Percentiles rank a stretch among this genome's conserved stretches.
These are phyloP conservation scores for Dissophora ornata DNA, from an alignment of 192 early-diverging fungal genomes.

Conservation along the genomic window DNA sequence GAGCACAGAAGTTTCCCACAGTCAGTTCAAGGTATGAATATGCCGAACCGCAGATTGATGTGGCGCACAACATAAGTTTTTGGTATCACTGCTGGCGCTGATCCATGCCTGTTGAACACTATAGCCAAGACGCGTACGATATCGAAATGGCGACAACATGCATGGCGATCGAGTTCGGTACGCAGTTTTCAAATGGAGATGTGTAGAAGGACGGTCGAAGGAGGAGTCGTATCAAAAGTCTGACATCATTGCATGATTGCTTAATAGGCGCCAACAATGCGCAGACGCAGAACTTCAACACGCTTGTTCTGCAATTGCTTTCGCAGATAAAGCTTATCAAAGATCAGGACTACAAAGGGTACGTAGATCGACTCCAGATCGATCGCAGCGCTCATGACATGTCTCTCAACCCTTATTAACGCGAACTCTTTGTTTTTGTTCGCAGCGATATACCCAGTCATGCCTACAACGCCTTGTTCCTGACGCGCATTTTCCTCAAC, in stretches of 20 bases:
- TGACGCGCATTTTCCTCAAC: conserved; percentile 72
- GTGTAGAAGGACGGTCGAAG: no score
- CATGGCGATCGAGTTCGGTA: conserved; percentile 72
- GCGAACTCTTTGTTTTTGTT: background rate
- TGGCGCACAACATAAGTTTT: no score
- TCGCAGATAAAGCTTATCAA: conserved; percentile 68
- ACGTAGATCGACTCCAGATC: background rate
- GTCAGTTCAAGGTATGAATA: conserved; percentile 46
- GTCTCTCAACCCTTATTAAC: no score
- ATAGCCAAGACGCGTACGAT: conserved; percentile 78
- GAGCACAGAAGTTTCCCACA: conserved; percentile 53
- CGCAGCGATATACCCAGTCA: conserved; percentile 68
- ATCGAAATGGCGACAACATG: conserved; percentile 74
- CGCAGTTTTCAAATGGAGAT: conserved; percentile 1
- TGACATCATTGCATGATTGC: background rate
- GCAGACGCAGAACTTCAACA: conserved; percentile 75
- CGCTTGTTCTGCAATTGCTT: conserved; percentile 67
- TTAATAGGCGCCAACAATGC: conserved; percentile 69
- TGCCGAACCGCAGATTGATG: no score
- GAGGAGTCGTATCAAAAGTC: no score
- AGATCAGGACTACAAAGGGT: conserved; percentile 56
- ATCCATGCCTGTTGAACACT: background rate
- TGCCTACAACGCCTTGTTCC: conserved; percentile 75
- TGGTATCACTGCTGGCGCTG: no score
- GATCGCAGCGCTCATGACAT: no score